These are phyloP conservation scores for Cicer pinnatifidum DNA, from an alignment of 306 rosid species.

Conservation along the genomic window DNA sequence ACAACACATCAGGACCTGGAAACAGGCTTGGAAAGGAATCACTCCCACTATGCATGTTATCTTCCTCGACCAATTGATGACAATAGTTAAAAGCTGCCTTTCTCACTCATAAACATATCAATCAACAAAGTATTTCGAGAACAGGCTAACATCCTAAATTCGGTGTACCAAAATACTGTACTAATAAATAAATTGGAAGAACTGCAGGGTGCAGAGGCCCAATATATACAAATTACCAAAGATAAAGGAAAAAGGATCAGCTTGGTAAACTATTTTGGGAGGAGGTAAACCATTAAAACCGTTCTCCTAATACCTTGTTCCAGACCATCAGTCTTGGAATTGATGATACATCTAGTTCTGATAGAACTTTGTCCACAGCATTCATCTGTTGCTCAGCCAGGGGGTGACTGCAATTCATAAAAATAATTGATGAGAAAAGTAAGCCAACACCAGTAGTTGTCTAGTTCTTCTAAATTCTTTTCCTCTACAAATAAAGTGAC, in stretches of 20 bases:
- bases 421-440: slow-evolving; percentile 44
- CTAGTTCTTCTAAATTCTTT: slow-evolving; percentile 8
- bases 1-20: slow-evolving; percentile 9
- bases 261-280: slow-evolving; percentile 13
- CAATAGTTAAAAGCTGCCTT: not conserved
- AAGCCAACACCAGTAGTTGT: slow-evolving; percentile 29
- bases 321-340: slow-evolving; percentile 94
- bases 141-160: slow-evolving; percentile 32
- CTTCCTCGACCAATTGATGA: not conserved
- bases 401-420: slow-evolving; percentile 81
- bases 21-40: not conserved
- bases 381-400: slow-evolving; percentile 91
- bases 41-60: not conserved
- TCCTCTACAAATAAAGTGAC: slow-evolving; percentile 22
- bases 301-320: slow-evolving; percentile 71
- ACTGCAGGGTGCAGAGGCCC: slow-evolving; percentile 1
- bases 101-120: not conserved
- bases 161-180: not conserved
- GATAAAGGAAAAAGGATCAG: slow-evolving; percentile 4
- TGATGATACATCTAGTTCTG: slow-evolving; percentile 76
- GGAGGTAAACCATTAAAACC: slow-evolving; percentile 8
- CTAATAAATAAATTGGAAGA: slow-evolving; percentile 16
- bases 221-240: slow-evolving; percentile 22
- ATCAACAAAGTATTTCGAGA: not conserved
- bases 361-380: slow-evolving; percentile 92